Evolutionary conservation across 2,329 filamentous ascomycete species (phyloP), one percentile per base, ranked within the genome.

Genomic region (Tolypocladium ovalisporum): DNA sequence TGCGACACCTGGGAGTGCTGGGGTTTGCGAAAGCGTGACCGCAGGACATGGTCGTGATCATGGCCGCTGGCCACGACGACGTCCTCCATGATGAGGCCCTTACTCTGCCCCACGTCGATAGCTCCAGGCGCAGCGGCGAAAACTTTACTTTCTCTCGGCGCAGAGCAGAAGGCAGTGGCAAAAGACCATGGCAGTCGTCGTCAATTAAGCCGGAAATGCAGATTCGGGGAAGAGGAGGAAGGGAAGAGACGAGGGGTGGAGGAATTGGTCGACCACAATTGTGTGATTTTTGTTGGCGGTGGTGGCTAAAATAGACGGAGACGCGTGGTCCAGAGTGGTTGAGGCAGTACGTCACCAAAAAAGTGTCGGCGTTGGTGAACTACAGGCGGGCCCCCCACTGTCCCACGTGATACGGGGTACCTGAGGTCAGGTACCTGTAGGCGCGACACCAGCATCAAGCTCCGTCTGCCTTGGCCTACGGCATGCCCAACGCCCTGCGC

Each of bases 21-120:
- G 0, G 77, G 74, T 62, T 80, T 81, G 60, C 76, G 75, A 29
- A 77, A 75, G 12, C 79, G 73, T 19, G 79, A 77, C 7, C 79
- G 77, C 56, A 79, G 64, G 56, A 79, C 70, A 59, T 76, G 68
- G 55, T 78, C 77, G 56, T 71, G 59, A 15, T 65, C 57, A 55
- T 58, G 61, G 49, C 65, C 63, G 49, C 65, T 68, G 54, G 64
- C 58, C 62, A 64, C 52, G 57, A 64, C 52, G 57, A 65, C 59
- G 55, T 71, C 67, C 51, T 63, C 63, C 47, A 51, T 51, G 17
- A 5, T 7, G 27, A n/a, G n/a, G n/a, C 32, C 32, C 9, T 9
- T 44, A 2, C n/a, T 8, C 13, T 12, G 39, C 10, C 3, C n/a
- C 7, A 8, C 6, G 4, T 12, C 7, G 19, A 7, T n/a, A 22